Evolutionary conservation across 176 grass and related monocot species (phyloP).

Genomic region (Musa schizocarpa): DNA sequence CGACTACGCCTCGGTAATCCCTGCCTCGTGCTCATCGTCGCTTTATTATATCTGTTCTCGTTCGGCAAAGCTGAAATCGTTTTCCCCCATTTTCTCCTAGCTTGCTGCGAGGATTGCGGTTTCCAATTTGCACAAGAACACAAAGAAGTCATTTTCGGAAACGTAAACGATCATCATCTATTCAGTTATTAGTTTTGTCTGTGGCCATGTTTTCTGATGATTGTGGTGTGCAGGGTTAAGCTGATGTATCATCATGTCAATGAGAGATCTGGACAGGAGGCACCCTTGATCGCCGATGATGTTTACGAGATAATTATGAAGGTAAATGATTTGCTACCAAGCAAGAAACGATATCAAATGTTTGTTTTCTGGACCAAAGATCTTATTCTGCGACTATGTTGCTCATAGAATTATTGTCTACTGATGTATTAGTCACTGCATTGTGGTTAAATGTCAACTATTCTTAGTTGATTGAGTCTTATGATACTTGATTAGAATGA

Average conservation of each 20-base stretch:
- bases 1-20: conserved; percentile 67
- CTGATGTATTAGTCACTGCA: too few relatives aligned
- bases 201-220: background rate
- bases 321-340: conserved; percentile 20
- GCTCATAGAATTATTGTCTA: too few relatives aligned
- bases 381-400: too few relatives aligned
- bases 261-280: conserved; percentile 63
- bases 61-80: background rate
- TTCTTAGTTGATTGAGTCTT: too few relatives aligned
- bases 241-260: conserved; percentile 62
- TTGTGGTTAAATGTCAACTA: too few relatives aligned
- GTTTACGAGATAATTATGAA: conserved; percentile 83
- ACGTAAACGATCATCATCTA: conserved; percentile 36
- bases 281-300: conserved; percentile 76
- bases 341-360: too few relatives aligned
- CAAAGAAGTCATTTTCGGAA: conserved; percentile 83
- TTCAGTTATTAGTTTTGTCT: background rate
- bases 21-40: background rate
- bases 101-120: conserved; percentile 89
- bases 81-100: conserved; percentile 14
- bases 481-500: too few relatives aligned
- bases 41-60: background rate
- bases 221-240: conserved; percentile 51
- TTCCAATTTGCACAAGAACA: conserved; percentile 95
- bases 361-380: too few relatives aligned